Base-by-base conservation (phyloP, 306 rosid genomes). In the Glycine soja region DNA sequence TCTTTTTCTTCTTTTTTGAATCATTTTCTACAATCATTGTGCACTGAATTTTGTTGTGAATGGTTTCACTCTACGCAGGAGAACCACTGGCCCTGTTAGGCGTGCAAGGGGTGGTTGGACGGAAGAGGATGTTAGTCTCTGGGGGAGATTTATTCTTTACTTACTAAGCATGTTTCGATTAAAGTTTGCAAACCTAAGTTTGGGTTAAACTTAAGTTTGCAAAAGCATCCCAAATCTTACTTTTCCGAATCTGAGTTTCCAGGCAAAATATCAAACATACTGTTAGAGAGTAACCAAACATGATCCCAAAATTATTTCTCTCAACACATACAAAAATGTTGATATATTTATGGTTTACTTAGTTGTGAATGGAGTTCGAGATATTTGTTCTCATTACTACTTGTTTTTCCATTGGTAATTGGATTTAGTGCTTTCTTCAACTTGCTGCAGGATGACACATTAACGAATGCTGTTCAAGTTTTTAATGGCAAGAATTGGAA, bases 71-170 rank as follows among this genome's bases (percentile, higher is more conserved):
- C 7, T 38, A 74, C 16, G 14, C 89, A 95, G 99, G 90, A 93
- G 98, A 82, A 88, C 90, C 30, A 93, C 93, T 15, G 98, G 99
- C 64, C 99, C 99, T 50, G 90, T 95, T 75, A 94, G 99, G 79
- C 92, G 99, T 12, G 97, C 97, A 5, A 95, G 89, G 88, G 99
- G 94, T 58, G 98, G 98, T 77, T 95, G 99, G 99, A 95, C 98
- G 10, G 95, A 90, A 2, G 80, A 93, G 78, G 99, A 95, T 94
- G 99, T 95, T 73, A 82, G 85, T 76, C 43, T 19, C 88, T 52
- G 63, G 63, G 79, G 75, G 43, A 62, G 54, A n/a, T 14, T 62
- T 67, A 38, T 72, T 7, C 16, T 52, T 58, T 4, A 14, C 30
- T 24, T 24, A 24, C 30, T 24, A 24, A 24, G 30, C 30, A 24